Base-by-base conservation (phyloP, 768 basidiomycete genomes). In the Boletus fagicola region DNA sequence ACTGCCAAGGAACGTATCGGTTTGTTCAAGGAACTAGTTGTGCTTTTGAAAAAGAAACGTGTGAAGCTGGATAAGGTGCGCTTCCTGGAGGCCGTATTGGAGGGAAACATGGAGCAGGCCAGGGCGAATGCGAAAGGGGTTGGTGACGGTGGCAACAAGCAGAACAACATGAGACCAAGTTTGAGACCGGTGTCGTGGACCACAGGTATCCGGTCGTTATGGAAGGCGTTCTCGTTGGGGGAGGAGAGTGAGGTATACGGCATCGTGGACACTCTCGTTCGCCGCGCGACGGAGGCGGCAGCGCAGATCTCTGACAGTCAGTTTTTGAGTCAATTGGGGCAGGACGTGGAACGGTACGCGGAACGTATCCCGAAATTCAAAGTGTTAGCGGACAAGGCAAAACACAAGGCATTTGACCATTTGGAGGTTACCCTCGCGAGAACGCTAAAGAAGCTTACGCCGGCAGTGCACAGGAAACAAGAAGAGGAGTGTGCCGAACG, bases 1-100 rank as follows among this genome's bases (percentile, higher is more conserved):
- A 1, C 0, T 5, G 26, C 43, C n/a, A 72, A 72, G 51, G 39
- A 62, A 0, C 66, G 55, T 10, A 47, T 72, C 16, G 28, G 40
- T 22, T 4, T 61, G 2, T 54, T 61, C 30, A 59, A 58, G 28
- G 56, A 47, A 18, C 20, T 71, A 1, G 0, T 0, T 5, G 11
- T 42, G 0, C 46, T 56, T 8, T n/a, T 59, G 5, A 26, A 46
- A 16, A 16, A 24, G 40, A 28, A 38, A 5, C 7, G 2, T 4
- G 0, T 31, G 1, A 44, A 50, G 9, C 9, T 61, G 3, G 51
- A 57, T 22, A 26, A 53, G 12, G 4, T 13, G n/a, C 13, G 3
- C 2, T 26, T 68, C 2, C 40, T 60, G 1, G 15, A 49, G 22
- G 56, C 59, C 1, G 45, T 56, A 11, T 49, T 65, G 51, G 53